phyloP scores from a whole-genome alignment of 2,329 filamentous ascomycete species.

The Furcasterigmium sp. region DNA sequence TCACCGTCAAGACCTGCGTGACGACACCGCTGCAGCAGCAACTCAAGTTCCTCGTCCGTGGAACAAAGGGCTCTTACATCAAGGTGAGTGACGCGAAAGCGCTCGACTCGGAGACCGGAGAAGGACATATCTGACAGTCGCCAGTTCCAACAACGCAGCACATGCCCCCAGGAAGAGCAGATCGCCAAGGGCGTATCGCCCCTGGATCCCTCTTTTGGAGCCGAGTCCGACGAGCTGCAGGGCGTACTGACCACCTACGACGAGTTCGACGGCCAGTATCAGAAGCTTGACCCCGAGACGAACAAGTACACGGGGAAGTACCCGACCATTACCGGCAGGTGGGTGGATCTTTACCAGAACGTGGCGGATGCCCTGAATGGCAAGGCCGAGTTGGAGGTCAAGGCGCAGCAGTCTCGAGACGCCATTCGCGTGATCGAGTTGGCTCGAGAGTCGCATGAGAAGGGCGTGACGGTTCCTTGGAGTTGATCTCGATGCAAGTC shows the following conservation, averaged over 20 bases:
- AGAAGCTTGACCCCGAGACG: slow-evolving; percentile 21
- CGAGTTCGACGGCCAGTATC: slow-evolving; percentile 24
- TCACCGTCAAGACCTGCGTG: slow-evolving; percentile 55
- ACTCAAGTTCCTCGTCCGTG: slow-evolving; percentile 57
- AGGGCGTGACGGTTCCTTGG: slow-evolving; percentile 23
- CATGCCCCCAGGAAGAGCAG: slow-evolving; percentile 29
- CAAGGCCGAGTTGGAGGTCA: slow-evolving; percentile 29
- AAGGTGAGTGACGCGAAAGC: no score
- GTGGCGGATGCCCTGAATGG: slow-evolving; percentile 32
- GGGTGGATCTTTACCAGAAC: slow-evolving; percentile 34
- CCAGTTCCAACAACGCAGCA: slow-evolving; percentile 15
- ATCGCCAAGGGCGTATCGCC: slow-evolving; percentile 19
- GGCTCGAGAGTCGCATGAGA: slow-evolving; percentile 30
- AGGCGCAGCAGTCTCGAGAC: slow-evolving; percentile 30
- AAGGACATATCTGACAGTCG: slow-evolving; percentile 5
- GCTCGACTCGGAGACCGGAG: slow-evolving; percentile 1
- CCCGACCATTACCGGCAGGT: slow-evolving; percentile 31
- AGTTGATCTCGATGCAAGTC: no score
- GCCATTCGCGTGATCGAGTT: slow-evolving; percentile 34
- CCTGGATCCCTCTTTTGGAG: slow-evolving; percentile 22
- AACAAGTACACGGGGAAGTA: slow-evolving; percentile 29
- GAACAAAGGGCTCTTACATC: slow-evolving; percentile 47
- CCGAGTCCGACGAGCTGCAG: slow-evolving; percentile 22
- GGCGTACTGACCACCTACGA: slow-evolving; percentile 28
- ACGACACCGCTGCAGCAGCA: slow-evolving; percentile 55